phyloP scores from a whole-genome alignment of 2,329 filamentous ascomycete species.

The Arthroderma sp. region DNA sequence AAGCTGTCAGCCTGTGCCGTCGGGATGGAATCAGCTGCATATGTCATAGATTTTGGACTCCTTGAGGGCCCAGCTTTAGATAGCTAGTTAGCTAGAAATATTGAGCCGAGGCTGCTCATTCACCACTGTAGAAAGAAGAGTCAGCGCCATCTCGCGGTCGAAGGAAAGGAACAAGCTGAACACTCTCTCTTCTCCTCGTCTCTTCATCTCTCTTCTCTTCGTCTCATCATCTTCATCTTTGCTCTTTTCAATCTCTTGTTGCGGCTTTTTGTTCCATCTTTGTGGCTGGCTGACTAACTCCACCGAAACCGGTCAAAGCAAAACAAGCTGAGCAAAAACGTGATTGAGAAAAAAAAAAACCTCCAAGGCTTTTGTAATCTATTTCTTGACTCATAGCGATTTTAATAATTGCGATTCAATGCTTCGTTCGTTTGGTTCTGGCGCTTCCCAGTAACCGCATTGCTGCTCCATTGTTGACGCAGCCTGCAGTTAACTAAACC shows the following conservation, averaged over 20 bases:
- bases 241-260: background rate
- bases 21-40: background rate
- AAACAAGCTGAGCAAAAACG: background rate
- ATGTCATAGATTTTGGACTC: no score
- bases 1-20: background rate
- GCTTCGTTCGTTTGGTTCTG: background rate
- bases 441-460: background rate
- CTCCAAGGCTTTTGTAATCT: background rate
- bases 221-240: background rate
- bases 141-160: no score
- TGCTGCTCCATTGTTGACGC: constrained; percentile 3
- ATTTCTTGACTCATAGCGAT: background rate
- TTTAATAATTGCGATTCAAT: background rate
- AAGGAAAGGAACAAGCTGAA: no score
- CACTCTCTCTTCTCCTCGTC: background rate
- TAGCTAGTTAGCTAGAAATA: no score
- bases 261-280: background rate
- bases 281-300: constrained; percentile 3
- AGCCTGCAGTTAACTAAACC: background rate
- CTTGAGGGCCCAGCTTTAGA: no score
- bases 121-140: no score
- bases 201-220: background rate
- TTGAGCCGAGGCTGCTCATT: no score
- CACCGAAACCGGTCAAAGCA: constrained; percentile 4
- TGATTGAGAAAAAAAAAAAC: constrained; percentile 4